These are phyloP conservation scores for Tylopilus subfusipes DNA, from an alignment of 768 basidiomycete species.

Conservation along the genomic window DNA sequence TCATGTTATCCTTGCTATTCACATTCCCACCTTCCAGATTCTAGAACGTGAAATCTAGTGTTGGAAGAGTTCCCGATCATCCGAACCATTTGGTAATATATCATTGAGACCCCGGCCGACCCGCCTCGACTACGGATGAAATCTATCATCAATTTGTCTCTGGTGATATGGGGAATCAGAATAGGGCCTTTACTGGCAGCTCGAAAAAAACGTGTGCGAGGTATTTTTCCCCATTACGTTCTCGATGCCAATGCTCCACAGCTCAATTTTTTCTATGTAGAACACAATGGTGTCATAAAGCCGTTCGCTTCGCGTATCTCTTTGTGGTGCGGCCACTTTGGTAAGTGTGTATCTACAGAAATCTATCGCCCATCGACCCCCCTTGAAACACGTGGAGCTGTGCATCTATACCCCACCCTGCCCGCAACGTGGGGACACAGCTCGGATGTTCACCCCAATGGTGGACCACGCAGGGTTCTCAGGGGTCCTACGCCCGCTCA, in stretches of 20 bases:
- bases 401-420: constrained; percentile 8
- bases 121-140: not conserved
- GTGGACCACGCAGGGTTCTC: constrained; percentile 12
- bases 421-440: constrained; percentile 15
- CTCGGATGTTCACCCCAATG: constrained; percentile 1
- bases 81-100: constrained; percentile 13
- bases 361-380: not conserved
- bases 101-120: constrained; percentile 20
- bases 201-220: constrained; percentile 5
- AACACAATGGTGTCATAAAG: not conserved
- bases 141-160: not conserved
- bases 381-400: constrained; percentile 17
- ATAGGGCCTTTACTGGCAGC: not conserved
- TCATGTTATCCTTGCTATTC: constrained; percentile 28
- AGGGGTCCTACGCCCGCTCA: constrained; percentile 16
- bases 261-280: not conserved
- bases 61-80: constrained; percentile 18
- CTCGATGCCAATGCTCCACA: not conserved
- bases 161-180: not conserved
- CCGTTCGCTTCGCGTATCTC: not conserved
- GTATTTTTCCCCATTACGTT: not conserved
- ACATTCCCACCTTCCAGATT: constrained; percentile 21
- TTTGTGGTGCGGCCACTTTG: not conserved
- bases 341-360: constrained; percentile 6
- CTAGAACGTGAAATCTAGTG: constrained; percentile 21